These are phyloP conservation scores for Colletotrichum lindemuthianum DNA, from an alignment of 2,329 filamentous ascomycete genomes.

Conservation along the genomic window DNA sequence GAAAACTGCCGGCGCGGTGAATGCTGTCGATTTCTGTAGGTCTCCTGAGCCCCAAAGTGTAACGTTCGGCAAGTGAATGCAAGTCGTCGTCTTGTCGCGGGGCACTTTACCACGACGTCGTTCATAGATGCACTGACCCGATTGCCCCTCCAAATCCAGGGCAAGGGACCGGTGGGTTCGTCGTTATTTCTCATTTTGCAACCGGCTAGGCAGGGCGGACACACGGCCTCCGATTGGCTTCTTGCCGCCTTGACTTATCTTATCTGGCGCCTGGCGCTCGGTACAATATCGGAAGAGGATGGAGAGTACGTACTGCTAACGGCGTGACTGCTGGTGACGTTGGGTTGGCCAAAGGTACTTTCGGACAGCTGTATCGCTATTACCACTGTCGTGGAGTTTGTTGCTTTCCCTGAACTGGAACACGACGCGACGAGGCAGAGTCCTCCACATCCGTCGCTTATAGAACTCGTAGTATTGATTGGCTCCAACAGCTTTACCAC, in stretches of 20 bases:
- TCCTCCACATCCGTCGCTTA: background rate
- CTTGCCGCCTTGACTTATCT: background rate
- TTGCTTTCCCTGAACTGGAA: background rate
- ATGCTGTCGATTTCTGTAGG: background rate
- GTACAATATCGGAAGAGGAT: conserved; percentile 17
- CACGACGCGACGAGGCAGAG: conserved; percentile 17
- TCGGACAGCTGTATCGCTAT: conserved; percentile 28
- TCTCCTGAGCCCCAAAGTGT: background rate
- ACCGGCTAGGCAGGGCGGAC: background rate
- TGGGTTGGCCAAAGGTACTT: conserved; percentile 24
- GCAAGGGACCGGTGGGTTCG: conserved; percentile 29
- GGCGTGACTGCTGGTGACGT: conserved; percentile 27
- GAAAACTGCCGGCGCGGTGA: background rate
- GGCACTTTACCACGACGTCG: conserved; percentile 3
- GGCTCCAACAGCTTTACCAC: too few relatives aligned
- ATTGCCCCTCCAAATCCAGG: conserved; percentile 32
- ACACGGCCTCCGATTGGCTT: conserved; percentile 18
- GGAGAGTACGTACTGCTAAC: conserved; percentile 20
- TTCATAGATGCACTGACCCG: conserved; percentile 7
- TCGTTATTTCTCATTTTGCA: conserved; percentile 8
- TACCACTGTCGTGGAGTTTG: background rate
- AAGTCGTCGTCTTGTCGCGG: conserved; percentile 22
- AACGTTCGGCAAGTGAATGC: conserved; percentile 2
- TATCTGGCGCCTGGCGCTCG: conserved; percentile 9
- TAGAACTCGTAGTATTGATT: background rate